Conservation (phyloP, 352 stramenopile species). For the Pythium aristosporum region DNA sequence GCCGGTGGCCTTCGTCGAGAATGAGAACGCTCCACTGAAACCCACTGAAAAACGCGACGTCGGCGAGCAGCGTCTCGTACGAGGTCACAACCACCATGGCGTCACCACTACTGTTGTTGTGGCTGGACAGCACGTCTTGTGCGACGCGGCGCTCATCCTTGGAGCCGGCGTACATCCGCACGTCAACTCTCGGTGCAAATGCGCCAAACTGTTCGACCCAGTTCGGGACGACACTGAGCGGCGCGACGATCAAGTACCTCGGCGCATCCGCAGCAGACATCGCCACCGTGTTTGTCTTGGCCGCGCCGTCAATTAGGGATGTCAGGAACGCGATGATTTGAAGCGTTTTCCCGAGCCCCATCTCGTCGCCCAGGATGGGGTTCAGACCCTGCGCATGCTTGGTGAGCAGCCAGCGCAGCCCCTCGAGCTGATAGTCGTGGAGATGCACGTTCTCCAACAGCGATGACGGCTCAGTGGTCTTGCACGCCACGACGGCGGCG, state of each 20-base stretch:
- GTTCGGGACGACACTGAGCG: constrained; percentile 79
- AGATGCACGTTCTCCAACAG: constrained; percentile 57
- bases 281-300: not conserved
- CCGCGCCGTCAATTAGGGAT: constrained; percentile 32
- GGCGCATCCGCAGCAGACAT: constrained; percentile 2
- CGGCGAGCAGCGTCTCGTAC: constrained; percentile 70
- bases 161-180: constrained; percentile 54
- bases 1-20: constrained; percentile 86
- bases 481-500: constrained; percentile 19
- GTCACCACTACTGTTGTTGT: not conserved
- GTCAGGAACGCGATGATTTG: constrained; percentile 75
- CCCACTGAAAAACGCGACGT: constrained; percentile 52
- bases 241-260: constrained; percentile 61
- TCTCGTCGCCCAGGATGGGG: constrained; percentile 79
- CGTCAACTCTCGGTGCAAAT: constrained; percentile 59
- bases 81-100: constrained; percentile 65
- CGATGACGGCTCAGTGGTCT: constrained; percentile 28
- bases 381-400: constrained; percentile 66
- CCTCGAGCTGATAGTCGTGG: constrained; percentile 70
- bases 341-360: constrained; percentile 83
- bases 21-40: constrained; percentile 60
- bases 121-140: constrained; percentile 19
- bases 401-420: constrained; percentile 60
- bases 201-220: constrained; percentile 81
- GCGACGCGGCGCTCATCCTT: constrained; percentile 43